phyloP scores from a whole-genome alignment of 2,329 filamentous ascomycete species.

The Calonectria naviculata region DNA sequence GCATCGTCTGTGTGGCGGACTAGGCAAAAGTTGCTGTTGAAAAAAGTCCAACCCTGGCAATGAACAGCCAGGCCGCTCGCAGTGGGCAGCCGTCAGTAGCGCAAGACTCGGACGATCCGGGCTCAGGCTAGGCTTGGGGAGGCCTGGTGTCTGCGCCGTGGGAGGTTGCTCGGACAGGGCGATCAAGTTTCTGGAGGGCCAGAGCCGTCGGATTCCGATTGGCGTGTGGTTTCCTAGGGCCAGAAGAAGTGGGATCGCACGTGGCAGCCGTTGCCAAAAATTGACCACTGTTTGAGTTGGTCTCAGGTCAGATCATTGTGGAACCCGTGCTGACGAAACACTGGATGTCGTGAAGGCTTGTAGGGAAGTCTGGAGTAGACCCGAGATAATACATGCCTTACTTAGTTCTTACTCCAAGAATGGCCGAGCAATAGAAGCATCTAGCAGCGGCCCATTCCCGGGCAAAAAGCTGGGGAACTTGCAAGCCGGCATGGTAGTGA shows the following conservation, averaged over 20 bases:
- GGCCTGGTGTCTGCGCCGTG: conserved; percentile 6
- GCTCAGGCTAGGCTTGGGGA: neutral
- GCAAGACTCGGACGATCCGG: conserved; percentile 16
- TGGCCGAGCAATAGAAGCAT: conserved; percentile 4
- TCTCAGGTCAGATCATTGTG: conserved; percentile 39
- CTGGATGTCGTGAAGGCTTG: conserved; percentile 7
- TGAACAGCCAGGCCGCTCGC: neutral
- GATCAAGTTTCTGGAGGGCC: conserved; percentile 16
- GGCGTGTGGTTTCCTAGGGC: conserved; percentile 16
- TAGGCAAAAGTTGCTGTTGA: conserved; percentile 8
- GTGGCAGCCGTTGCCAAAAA: conserved; percentile 38
- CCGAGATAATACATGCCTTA: neutral
- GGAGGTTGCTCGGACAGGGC: conserved; percentile 5
- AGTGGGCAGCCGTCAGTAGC: conserved; percentile 1
- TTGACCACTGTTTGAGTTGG: conserved; percentile 36
- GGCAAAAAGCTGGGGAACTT: neutral
- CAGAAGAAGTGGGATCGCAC: conserved; percentile 26
- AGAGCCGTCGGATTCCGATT: conserved; percentile 31
- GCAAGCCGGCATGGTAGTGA: neutral
- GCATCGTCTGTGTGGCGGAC: conserved; percentile 1
- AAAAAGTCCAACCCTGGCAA: conserved; percentile 2
- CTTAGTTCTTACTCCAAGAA: neutral
- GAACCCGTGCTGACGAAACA: neutral
- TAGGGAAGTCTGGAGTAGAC: conserved; percentile 3
- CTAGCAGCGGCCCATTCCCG: conserved; percentile 5